Percentiles rank a stretch among this genome's conserved stretches.
These are phyloP conservation scores for Theileria equi DNA, from an alignment of 169 alveolate genomes.

Conservation along the genomic window DNA sequence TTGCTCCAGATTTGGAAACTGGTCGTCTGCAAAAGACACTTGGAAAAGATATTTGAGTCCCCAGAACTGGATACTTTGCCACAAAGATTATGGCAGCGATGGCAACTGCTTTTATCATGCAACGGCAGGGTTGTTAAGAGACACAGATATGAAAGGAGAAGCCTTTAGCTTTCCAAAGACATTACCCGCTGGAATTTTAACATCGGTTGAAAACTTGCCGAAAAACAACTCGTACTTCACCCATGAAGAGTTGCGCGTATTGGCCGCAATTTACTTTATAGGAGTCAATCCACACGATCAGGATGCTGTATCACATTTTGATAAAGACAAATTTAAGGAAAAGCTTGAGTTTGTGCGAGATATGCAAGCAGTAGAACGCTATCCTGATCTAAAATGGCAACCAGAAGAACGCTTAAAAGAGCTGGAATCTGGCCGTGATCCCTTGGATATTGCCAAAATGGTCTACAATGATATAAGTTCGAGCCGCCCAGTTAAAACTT, in stretches of 20 bases:
- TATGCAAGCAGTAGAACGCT: slow-evolving; percentile 6
- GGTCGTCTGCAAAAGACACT: background rate
- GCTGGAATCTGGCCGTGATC: slow-evolving; percentile 1
- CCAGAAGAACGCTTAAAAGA: slow-evolving; percentile 10
- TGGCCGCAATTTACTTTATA: slow-evolving; percentile 36
- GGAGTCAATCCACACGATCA: slow-evolving; percentile 50
- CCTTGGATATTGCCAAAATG: slow-evolving; percentile 25
- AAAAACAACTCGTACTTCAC: slow-evolving; percentile 17
- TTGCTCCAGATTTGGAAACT: background rate
- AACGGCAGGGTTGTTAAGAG: slow-evolving; percentile 38
- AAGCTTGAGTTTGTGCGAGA: slow-evolving; percentile 21
- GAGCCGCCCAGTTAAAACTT: slow-evolving; percentile 7
- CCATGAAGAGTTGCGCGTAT: slow-evolving; percentile 24
- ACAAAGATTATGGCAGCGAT: slow-evolving; percentile 52
- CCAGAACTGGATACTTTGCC: background rate
- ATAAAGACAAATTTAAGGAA: background rate
- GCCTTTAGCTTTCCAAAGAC: background rate
- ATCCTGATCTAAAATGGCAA: slow-evolving; percentile 37
- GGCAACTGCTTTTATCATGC: slow-evolving; percentile 55
- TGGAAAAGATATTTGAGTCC: slow-evolving; percentile 16
- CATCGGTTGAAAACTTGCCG: slow-evolving; percentile 10
- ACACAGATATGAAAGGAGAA: slow-evolving; percentile 11
- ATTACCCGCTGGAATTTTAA: slow-evolving; percentile 7
- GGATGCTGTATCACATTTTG: slow-evolving; percentile 31
- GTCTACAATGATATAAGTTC: slow-evolving; percentile 10